Conservation (phyloP, 2,329 filamentous ascomycete genomes). For the Ophiostoma sp. region DNA sequence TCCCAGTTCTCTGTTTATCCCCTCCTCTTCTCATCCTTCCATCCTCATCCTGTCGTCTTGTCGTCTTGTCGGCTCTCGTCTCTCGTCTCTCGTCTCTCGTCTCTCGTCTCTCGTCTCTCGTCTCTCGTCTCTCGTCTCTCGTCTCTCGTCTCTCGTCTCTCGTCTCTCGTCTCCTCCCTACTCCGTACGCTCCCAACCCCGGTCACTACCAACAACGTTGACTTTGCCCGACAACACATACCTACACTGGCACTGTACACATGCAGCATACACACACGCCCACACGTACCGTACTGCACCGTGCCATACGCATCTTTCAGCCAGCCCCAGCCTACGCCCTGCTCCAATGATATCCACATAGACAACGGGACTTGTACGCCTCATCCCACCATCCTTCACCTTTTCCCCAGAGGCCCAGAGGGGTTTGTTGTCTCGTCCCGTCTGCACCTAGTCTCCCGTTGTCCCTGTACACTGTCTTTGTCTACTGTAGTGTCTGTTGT, state of each 20-base stretch:
- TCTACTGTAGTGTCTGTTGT: too few species aligned
- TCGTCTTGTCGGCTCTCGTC: too few species aligned
- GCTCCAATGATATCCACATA: neutral
- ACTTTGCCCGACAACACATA: neutral
- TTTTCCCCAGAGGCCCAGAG: neutral
- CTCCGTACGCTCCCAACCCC: neutral
- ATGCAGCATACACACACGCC: neutral
- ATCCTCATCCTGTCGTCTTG: too few species aligned
- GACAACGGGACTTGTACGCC: conserved; percentile 6
- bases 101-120: too few species aligned
- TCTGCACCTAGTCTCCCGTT: neutral
- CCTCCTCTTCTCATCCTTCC: too few species aligned
- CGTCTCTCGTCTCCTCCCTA: neutral
- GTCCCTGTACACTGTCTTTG: too few species aligned
- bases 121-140: too few species aligned
- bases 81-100: too few species aligned
- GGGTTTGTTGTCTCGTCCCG: neutral
- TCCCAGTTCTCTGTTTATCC: too few species aligned
- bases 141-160: neutral
- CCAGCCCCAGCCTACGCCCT: neutral
- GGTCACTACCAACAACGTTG: conserved; percentile 5
- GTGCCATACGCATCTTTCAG: neutral
- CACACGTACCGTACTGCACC: neutral
- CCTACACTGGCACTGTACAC: neutral
- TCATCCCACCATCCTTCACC: conserved; percentile 3